Evolutionary conservation across 257 asterid genomes (phyloP).

Genomic region (Eucommia ulmoides): DNA sequence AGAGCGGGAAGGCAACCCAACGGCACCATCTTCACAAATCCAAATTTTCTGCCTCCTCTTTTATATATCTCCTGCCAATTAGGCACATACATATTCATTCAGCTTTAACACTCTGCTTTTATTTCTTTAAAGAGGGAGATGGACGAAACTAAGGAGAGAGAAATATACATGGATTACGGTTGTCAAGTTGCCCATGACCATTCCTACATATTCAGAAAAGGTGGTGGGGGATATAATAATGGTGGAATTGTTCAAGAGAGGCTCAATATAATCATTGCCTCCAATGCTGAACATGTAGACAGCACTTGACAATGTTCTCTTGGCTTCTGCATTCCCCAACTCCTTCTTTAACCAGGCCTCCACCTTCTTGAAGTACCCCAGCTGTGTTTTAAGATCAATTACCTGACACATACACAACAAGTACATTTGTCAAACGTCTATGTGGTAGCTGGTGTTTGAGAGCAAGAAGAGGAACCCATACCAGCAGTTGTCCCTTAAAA

Average conservation of each 20-base stretch:
- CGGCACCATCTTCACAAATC: constrained; percentile 45
- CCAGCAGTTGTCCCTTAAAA: no score
- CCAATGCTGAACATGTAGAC: constrained; percentile 49
- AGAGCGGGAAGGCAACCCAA: constrained; percentile 57
- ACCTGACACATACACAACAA: no score
- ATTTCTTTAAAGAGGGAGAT: no score
- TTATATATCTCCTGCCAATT: constrained; percentile 39
- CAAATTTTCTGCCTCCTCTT: constrained; percentile 51
- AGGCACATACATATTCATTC: no score
- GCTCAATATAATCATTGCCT: constrained; percentile 43
- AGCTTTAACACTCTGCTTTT: no score
- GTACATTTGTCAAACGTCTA: no score
- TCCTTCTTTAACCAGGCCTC: constrained; percentile 15
- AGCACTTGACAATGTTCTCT: constrained; percentile 18
- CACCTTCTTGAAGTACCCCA: constrained; percentile 24
- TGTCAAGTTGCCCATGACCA: constrained; percentile 38
- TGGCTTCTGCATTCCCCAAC: constrained; percentile 16
- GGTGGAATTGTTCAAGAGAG: constrained; percentile 36
- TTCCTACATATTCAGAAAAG: constrained; percentile 22
- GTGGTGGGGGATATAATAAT: constrained; percentile 11
- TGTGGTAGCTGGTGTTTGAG: no score
- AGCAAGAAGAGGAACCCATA: no score
- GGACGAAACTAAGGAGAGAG: background rate
- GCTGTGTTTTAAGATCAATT: constrained; percentile 39
- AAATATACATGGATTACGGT: constrained; percentile 24